These are phyloP conservation scores for Diplodia seriata DNA, from an alignment of 2,329 filamentous ascomycete genomes.

Conservation along the genomic window DNA sequence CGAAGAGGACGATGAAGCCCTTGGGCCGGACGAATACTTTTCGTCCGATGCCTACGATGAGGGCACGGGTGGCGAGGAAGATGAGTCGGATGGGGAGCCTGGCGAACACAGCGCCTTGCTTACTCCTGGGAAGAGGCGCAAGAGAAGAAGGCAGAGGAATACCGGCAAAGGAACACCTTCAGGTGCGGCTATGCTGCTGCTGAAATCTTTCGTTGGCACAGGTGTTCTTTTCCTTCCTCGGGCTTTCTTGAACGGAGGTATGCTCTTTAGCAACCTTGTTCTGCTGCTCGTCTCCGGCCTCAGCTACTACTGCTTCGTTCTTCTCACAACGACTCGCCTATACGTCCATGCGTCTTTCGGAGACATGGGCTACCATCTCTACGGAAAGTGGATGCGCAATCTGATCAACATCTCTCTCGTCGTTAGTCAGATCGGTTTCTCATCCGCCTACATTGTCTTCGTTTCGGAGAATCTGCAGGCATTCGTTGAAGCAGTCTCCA, in stretches of 20 bases:
- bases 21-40: slow-evolving; percentile 90
- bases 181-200: slow-evolving; percentile 80
- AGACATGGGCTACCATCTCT: slow-evolving; percentile 91
- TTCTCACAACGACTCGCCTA: slow-evolving; percentile 85
- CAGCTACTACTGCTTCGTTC: slow-evolving; percentile 97
- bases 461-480: slow-evolving; percentile 95
- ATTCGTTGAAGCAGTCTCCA: slow-evolving; percentile 87
- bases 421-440: slow-evolving; percentile 92
- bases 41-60: slow-evolving; percentile 73
- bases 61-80: slow-evolving; percentile 55
- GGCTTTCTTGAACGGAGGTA: slow-evolving; percentile 94
- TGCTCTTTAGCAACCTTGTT: slow-evolving; percentile 94
- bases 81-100: slow-evolving; percentile 71
- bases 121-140: slow-evolving; percentile 69
- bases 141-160: slow-evolving; percentile 78
- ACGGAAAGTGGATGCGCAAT: slow-evolving; percentile 86
- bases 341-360: slow-evolving; percentile 94
- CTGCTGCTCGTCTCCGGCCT: slow-evolving; percentile 83
- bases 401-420: slow-evolving; percentile 92
- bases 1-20: slow-evolving; percentile 92
- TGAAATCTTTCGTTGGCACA: slow-evolving; percentile 98
- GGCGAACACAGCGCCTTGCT: slow-evolving; percentile 88
- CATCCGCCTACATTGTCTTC: slow-evolving; percentile 95
- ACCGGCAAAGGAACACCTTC: slow-evolving; percentile 79
- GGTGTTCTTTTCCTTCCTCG: slow-evolving; percentile 92